Base-by-base conservation (phyloP, 345 rosid species). In the Hibiscus trionum region DNA sequence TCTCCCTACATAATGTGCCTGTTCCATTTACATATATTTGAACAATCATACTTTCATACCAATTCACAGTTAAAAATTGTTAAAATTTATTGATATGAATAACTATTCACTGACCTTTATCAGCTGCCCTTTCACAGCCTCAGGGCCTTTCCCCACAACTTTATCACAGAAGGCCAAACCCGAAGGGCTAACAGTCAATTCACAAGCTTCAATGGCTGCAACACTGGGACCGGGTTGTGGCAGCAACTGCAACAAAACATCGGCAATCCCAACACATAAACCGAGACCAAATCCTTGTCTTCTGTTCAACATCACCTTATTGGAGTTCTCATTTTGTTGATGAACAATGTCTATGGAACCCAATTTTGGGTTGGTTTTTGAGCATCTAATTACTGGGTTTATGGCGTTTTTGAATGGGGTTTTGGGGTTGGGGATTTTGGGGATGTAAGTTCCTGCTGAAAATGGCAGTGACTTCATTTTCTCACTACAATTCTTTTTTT, bases 1-100 rank as follows among this genome's bases (percentile, higher is more conserved):
- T 78, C 84, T 93, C 75, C 98, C 97, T 19, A 90, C 90, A 80
- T 90, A 90, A 83, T 90, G 97, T 61, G 96, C 91, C 93, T 93
- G 56, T 50, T 50, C 19, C n/a, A 12, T 12, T 44, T 11, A 44
- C 14, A 10, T 55, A 55, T 2, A 55, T 55, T 55, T 55, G 59
- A 55, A 55, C 4, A 55, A 52, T 55, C 29, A 19, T 19, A 8
- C 29, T 56, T 56, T 19, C 29, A 9, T 56, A 56, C 14, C 9
- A 7, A 56, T 9, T 52, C 57, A 52, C 24, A 16, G 19, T n/a
- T 52, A 5, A 7, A 52, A 52, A n/a, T 44, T 44, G 47, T 44
- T 44, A 2, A 44, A 11, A 44, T 44, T 44, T 44, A 44, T 44
- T 44, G 47, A 44, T 1, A 44, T 11, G 12, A 10, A 44, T 3